phyloP scores from a whole-genome alignment of 73 alveolate genomes.

The Breviolum minutum region DNA sequence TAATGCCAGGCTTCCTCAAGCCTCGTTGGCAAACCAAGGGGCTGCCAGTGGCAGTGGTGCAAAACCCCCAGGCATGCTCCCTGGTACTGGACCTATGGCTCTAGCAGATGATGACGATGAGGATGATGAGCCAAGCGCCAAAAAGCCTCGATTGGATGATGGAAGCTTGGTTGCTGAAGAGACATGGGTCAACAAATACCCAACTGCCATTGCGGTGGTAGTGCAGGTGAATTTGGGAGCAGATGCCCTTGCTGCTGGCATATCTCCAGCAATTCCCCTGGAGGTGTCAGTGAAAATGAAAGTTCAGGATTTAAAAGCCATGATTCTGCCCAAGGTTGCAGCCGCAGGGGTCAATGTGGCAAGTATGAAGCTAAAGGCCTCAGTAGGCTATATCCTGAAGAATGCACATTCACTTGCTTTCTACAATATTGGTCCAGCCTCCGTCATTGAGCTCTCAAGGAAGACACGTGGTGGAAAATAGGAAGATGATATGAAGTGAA shows the following conservation, averaged over 20 bases:
- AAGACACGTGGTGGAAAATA: slow-evolving; percentile 86
- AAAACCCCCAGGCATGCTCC: slow-evolving; percentile 72
- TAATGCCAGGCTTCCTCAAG: slow-evolving; percentile 54
- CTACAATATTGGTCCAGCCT: slow-evolving; percentile 78
- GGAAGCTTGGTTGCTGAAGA: slow-evolving; percentile 64
- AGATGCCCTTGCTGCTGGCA: slow-evolving; percentile 74
- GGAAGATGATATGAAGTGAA: neutral
- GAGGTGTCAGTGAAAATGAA: slow-evolving; percentile 50
- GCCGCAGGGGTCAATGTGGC: slow-evolving; percentile 38
- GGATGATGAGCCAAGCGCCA: slow-evolving; percentile 69
- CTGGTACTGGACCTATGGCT: slow-evolving; percentile 68
- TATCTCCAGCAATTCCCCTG: slow-evolving; percentile 49
- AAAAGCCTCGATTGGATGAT: slow-evolving; percentile 72
- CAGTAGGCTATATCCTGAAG: slow-evolving; percentile 69
- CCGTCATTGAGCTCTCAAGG: slow-evolving; percentile 75
- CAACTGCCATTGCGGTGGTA: slow-evolving; percentile 41
- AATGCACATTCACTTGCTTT: slow-evolving; percentile 63
- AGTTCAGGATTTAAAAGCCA: slow-evolving; percentile 47
- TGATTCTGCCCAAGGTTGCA: slow-evolving; percentile 44
- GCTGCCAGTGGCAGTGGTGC: slow-evolving; percentile 19
- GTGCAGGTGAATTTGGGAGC: slow-evolving; percentile 71
- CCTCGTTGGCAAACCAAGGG: slow-evolving; percentile 34
- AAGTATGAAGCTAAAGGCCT: slow-evolving; percentile 57
- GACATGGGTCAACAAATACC: slow-evolving; percentile 53
- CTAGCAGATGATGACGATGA: slow-evolving; percentile 68